Evolutionary conservation across 441 rosid species (phyloP).

Genomic region (Croton setiger): DNA sequence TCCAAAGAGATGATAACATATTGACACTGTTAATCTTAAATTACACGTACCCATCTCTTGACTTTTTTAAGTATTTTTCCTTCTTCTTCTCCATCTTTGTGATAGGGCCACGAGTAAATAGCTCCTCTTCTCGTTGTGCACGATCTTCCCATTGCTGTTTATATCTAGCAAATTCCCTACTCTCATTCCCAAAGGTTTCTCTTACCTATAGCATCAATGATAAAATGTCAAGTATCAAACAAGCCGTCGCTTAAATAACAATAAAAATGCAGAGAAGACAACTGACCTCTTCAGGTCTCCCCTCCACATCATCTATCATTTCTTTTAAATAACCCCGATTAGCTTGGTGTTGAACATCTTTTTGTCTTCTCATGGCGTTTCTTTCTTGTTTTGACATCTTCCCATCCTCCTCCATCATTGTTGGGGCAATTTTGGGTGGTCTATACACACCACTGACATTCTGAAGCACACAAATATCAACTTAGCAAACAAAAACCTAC

Average conservation of each 20-base stretch:
- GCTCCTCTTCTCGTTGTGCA: constrained; percentile 68
- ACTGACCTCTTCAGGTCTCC: constrained; percentile 76
- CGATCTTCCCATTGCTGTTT: constrained; percentile 60
- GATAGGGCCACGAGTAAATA: constrained; percentile 65
- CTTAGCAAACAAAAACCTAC: constrained; percentile 12
- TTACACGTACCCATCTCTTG: constrained; percentile 67
- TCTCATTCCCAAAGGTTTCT: constrained; percentile 61
- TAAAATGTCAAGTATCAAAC: constrained; percentile 11
- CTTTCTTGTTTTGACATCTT: constrained; percentile 72
- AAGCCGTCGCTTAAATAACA: constrained; percentile 6
- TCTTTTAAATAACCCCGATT: constrained; percentile 59
- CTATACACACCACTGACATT: constrained; percentile 49
- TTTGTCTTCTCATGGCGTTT: constrained; percentile 63
- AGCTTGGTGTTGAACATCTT: constrained; percentile 46
- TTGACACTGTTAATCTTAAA: constrained; percentile 5
- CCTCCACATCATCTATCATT: constrained; percentile 70
- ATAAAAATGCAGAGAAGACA: background rate
- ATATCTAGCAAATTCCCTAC: constrained; percentile 54
- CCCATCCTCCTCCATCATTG: constrained; percentile 72
- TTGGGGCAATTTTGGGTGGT: constrained; percentile 77
- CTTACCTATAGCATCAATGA: constrained; percentile 42
- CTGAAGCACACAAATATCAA: constrained; percentile 35
- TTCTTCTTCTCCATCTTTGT: constrained; percentile 63
- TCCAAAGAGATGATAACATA: constrained; percentile 7
- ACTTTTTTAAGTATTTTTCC: constrained; percentile 65